These are phyloP conservation scores for Pachysandra terminalis DNA, from an alignment of 164 flowering plant species.

Conservation along the genomic window DNA sequence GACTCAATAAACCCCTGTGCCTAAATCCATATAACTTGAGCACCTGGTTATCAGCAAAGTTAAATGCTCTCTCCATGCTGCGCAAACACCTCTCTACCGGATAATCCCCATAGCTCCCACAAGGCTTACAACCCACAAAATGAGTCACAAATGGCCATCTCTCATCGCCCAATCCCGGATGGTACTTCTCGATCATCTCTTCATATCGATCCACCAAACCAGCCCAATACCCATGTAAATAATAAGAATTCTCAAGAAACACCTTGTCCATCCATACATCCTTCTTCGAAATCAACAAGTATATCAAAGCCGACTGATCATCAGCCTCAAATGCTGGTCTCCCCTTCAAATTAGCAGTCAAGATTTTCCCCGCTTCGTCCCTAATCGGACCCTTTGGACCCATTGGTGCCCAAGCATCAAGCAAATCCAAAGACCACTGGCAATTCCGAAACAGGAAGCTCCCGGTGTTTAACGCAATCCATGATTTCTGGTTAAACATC, in stretches of 20 bases:
- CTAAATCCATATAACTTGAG: constrained; percentile 79
- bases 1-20: constrained; percentile 76
- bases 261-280: constrained; percentile 74
- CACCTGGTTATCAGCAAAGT: constrained; percentile 94
- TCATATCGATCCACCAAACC: constrained; percentile 83
- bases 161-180: constrained; percentile 89
- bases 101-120: constrained; percentile 91
- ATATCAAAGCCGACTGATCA: constrained; percentile 92
- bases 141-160: constrained; percentile 98
- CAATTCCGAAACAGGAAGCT: constrained; percentile 84
- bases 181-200: constrained; percentile 86
- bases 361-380: constrained; percentile 80
- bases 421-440: constrained; percentile 91
- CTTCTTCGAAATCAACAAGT: constrained; percentile 65
- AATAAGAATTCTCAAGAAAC: constrained; percentile 75
- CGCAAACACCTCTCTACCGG: constrained; percentile 79
- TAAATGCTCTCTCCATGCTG: constrained; percentile 91
- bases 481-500: constrained; percentile 70
- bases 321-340: constrained; percentile 91
- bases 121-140: constrained; percentile 96
- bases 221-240: constrained; percentile 85
- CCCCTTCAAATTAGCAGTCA: constrained; percentile 75
- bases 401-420: constrained; percentile 94
- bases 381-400: constrained; percentile 84
- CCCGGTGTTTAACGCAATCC: constrained; percentile 90